Evolutionary conservation across 73 alveolate species (phyloP).

Genomic region (Loxodes magnus): DNA sequence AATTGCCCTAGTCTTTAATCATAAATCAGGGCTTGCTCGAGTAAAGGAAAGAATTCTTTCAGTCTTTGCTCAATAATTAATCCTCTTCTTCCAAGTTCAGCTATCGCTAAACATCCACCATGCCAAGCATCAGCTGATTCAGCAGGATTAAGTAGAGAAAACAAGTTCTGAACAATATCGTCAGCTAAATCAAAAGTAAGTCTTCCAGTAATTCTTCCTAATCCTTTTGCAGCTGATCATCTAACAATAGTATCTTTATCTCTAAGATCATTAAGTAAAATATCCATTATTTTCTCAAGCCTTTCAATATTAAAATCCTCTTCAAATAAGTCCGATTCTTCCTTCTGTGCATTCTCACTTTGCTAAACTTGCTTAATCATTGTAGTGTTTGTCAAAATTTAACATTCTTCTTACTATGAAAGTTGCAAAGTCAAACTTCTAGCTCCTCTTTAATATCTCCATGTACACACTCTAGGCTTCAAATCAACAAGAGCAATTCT

Average conservation of each 20-base stretch:
- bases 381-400: constrained; percentile 4
- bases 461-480: constrained; percentile 63
- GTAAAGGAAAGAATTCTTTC: constrained; percentile 50
- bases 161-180: constrained; percentile 66
- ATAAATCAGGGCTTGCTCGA: constrained; percentile 26
- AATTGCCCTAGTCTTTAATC: constrained; percentile 46
- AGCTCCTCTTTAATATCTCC: constrained; percentile 71
- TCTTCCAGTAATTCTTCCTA: constrained; percentile 86
- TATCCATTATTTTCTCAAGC: constrained; percentile 64
- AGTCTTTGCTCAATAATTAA: constrained; percentile 81
- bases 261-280: constrained; percentile 56
- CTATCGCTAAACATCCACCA: constrained; percentile 94
- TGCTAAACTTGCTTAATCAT: not conserved
- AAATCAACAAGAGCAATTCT: constrained; percentile 60
- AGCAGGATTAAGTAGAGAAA: constrained; percentile 65
- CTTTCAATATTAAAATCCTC: constrained; percentile 57
- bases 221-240: constrained; percentile 96
- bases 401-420: not conserved
- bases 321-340: constrained; percentile 49
- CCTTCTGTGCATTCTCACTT: constrained; percentile 7
- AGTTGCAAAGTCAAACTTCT: constrained; percentile 24
- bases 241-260: constrained; percentile 85
- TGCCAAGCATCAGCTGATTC: constrained; percentile 87
- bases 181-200: constrained; percentile 80
- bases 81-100: constrained; percentile 96